Evolutionary conservation across 768 basidiomycete genomes (phyloP), one percentile per base, ranked within the genome.

Genomic region (Xerocomellus amylosporus): DNA sequence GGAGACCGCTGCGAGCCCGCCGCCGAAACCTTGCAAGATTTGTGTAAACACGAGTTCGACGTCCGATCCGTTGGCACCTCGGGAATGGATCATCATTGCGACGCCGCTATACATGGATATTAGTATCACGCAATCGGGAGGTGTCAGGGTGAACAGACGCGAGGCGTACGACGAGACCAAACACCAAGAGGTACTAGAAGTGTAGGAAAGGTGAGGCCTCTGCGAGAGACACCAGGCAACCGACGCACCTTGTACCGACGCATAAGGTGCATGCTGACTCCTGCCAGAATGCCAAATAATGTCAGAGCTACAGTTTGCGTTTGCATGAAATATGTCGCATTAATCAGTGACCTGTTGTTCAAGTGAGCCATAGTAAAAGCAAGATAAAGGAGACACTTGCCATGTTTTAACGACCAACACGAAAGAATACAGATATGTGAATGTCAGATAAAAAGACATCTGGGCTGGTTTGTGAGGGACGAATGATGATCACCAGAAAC

Each of bases 401-500:
- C 81, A 80, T 38, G 76, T 74, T 57, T 79, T 79, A 19, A 79
- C 77, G 26, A 81, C 72, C 10, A 80, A 53, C 38, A 86, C 77
- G 67, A 84, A 88, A 2, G 85, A 86, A 73, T 82, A 90, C 17
- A 89, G 79, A 64, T 90, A 90, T 10, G 85, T 83, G 69, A 74
- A 86, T 1, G 87, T 85, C 43, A 91, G 76, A 74, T 81, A 85
- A 72, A 81, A 85, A 2, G 84, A 82, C 61, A 81, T 61, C 83
- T 85, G 49, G 7, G 7, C 8, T 8, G 13, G n/a, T 9, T 22
- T n/a, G 47, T 46, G 9, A 33, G 42, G 17, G 28, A 53, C n/a
- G 57, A 54, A 51, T 37, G 49, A 38, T 20, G 45, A 40, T 40
- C 15, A 36, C 10, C 10, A 14, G 17, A 44, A 26, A 28, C 15